phyloP scores from a whole-genome alignment of 1,284 basidiomycete genomes.

The Moesziomyces sp. region DNA sequence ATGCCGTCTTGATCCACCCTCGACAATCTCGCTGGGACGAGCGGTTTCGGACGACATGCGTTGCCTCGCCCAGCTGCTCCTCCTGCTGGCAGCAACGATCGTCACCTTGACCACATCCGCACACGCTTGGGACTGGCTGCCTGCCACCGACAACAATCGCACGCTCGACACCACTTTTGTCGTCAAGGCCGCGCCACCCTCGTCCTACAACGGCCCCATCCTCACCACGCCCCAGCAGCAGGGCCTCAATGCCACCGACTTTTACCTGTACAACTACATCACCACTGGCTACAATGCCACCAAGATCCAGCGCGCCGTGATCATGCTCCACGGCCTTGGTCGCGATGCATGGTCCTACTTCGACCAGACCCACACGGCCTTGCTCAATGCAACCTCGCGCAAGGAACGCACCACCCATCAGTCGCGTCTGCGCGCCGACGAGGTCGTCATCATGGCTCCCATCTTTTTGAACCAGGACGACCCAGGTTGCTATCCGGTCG shows the following conservation, averaged over 20 bases:
- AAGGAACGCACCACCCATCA: slow-evolving; percentile 17
- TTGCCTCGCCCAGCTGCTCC: not conserved
- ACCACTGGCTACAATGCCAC: slow-evolving; percentile 31
- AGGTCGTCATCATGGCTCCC: slow-evolving; percentile 56
- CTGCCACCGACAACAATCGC: slow-evolving; percentile 40
- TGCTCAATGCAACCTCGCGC: slow-evolving; percentile 46
- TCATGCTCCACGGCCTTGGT: slow-evolving; percentile 51
- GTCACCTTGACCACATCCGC: slow-evolving; percentile 3
- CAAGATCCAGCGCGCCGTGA: slow-evolving; percentile 42
- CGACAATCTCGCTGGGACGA: too few species aligned
- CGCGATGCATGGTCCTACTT: slow-evolving; percentile 56
- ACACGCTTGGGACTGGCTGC: slow-evolving; percentile 43
- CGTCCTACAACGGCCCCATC: not conserved
- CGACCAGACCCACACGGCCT: slow-evolving; percentile 39
- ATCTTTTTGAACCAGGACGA: slow-evolving; percentile 52
- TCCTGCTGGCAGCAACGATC: slow-evolving; percentile 10
- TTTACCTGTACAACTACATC: slow-evolving; percentile 50
- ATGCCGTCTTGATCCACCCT: too few species aligned
- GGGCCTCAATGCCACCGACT: slow-evolving; percentile 24
- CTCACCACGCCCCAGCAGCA: slow-evolving; percentile 14
- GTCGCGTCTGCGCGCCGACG: slow-evolving; percentile 25
- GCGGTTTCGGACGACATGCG: not conserved
- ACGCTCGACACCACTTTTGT: slow-evolving; percentile 37
- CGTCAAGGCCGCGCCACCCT: slow-evolving; percentile 33
- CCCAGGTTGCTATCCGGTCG: slow-evolving; percentile 34